Base-by-base conservation (phyloP, 345 rosid species). In the Linum trigynum region DNA sequence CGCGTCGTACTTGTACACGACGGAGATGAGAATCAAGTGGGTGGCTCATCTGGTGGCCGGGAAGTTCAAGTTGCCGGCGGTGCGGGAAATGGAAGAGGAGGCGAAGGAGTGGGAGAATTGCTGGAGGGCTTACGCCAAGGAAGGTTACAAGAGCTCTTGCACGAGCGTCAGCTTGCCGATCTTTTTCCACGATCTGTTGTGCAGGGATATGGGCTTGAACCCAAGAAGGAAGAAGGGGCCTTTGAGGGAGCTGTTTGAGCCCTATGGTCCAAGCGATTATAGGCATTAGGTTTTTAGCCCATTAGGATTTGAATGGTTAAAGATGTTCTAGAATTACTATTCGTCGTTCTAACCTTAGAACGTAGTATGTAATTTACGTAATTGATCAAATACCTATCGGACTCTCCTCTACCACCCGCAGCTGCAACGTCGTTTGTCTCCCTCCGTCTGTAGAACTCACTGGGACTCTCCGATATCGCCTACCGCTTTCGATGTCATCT, bases 1-100 rank as follows among this genome's bases (percentile, higher is more conserved):
- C 57, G 62, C 69, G 16, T 66, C 81, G 4, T 36, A 2, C 35
- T 39, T 77, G 39, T 67, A 68, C 56, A 59, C 76, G 3, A 61
- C 78, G 4, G 79, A 80, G 42, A 77, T 72, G 74, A 68, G 79
- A 55, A 69, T 77, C 72, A 72, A 65, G 66, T 80, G 84, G 81
- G 71, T 78, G 2, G 72, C 64, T 1, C 73, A 75, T 57, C 69
- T 74, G 41, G 72, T 75, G 2, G 62, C 71, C 0, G 72, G 74
- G 3, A 57, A 55, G 23, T 77, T 72, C 55, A 73, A 55, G 69
- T 61, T 80, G 14, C 79, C 74, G 3, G 59, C 62, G 63, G 68
- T 77, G 48, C 63, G 36, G 17, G 72, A 77, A 59, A 80, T 80
- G 84, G 77, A 72, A 69, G 61, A 38, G 7, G 70, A 68, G 2